Conservation (phyloP, 1,284 basidiomycete genomes). For the Rhodotorula sp. region DNA sequence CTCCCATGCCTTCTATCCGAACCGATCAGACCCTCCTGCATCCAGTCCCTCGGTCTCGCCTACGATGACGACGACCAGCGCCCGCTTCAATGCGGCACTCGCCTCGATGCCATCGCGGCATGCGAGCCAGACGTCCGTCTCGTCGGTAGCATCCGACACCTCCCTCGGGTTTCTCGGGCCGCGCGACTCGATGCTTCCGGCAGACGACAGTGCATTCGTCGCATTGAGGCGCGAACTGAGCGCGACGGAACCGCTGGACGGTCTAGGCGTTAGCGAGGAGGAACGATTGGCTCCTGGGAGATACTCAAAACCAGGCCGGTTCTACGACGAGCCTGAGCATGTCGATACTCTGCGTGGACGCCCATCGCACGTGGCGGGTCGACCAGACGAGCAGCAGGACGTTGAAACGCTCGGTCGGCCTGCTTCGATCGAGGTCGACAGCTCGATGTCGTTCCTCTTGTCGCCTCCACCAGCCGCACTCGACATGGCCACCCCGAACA, state of each 20-base stretch:
- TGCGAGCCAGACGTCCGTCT: conserved; percentile 14
- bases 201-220: conserved; percentile 22
- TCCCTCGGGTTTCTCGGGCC: conserved; percentile 11
- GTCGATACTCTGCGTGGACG: not conserved
- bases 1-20: too few relatives aligned
- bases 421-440: not conserved
- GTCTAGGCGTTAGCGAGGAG: conserved; percentile 5
- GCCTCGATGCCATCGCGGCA: conserved; percentile 16
- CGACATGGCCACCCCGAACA: not conserved
- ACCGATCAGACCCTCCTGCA: not conserved
- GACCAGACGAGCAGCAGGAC: not conserved
- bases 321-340: conserved; percentile 18
- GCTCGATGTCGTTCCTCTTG: conserved; percentile 20
- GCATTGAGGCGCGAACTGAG: conserved; percentile 29
- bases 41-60: not conserved
- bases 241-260: not conserved
- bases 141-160: conserved; percentile 17
- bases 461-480: conserved; percentile 4
- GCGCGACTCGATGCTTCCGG: conserved; percentile 2
- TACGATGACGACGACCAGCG: not conserved
- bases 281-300: not conserved
- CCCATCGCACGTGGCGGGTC: not conserved
- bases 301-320: not conserved
- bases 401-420: not conserved
- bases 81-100: conserved; percentile 31